These are phyloP conservation scores for Saprolegnia parasitica DNA, from an alignment of 352 stramenopile genomes.

Conservation along the genomic window DNA sequence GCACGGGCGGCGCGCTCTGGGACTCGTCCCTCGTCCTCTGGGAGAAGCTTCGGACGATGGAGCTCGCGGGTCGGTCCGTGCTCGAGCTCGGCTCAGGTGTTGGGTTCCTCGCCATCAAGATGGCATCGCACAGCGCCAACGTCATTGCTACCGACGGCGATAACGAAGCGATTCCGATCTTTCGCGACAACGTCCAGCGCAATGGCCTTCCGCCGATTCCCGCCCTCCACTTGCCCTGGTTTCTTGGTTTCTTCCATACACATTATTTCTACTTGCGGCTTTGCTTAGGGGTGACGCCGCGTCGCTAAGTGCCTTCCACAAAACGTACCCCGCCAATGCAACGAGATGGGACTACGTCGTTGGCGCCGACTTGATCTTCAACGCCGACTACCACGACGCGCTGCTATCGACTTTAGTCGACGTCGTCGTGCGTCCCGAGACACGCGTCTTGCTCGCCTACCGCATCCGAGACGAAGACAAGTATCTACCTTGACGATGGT, in stretches of 20 bases:
- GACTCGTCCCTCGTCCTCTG: slow-evolving; percentile 75
- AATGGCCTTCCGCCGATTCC: not conserved
- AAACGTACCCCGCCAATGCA: not conserved
- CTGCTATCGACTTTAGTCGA: not conserved
- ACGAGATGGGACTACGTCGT: slow-evolving; percentile 13
- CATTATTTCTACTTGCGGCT: no score
- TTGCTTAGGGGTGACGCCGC: slow-evolving; percentile 11
- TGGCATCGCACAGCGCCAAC: slow-evolving; percentile 48
- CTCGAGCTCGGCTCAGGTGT: slow-evolving; percentile 71
- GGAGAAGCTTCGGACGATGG: slow-evolving; percentile 43
- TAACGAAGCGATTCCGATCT: slow-evolving; percentile 9
- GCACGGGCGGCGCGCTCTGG: slow-evolving; percentile 75
- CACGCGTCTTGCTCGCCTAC: slow-evolving; percentile 14
- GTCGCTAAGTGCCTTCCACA: not conserved
- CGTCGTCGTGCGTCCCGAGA: not conserved
- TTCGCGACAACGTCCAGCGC: slow-evolving; percentile 26
- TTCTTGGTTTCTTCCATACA: not conserved
- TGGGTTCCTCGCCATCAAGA: slow-evolving; percentile 70
- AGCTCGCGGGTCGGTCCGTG: slow-evolving; percentile 40
- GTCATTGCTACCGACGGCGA: slow-evolving; percentile 70
- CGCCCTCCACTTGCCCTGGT: not conserved
- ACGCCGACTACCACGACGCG: slow-evolving; percentile 17
- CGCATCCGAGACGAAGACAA: slow-evolving; percentile 25
- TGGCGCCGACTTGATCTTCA: slow-evolving; percentile 28
- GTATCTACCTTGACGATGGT: not conserved